phyloP scores from a whole-genome alignment of 306 rosid genomes.

The Casuarina equisetifolia region DNA sequence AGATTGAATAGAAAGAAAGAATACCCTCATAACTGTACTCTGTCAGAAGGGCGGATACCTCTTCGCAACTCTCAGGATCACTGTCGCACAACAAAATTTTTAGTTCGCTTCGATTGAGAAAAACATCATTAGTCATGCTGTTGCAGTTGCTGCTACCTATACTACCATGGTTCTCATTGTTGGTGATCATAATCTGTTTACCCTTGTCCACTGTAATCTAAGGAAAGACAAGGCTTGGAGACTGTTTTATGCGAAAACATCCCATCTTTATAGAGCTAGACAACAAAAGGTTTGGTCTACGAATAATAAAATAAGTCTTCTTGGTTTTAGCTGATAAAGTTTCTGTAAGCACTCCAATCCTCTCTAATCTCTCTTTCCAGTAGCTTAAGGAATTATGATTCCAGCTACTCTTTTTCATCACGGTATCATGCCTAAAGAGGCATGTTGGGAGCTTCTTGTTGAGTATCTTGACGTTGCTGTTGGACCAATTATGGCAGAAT shows the following conservation, averaged over 20 bases:
- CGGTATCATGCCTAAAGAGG: not conserved
- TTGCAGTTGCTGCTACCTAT: not conserved
- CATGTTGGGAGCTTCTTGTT: no score
- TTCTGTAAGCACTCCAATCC: not conserved
- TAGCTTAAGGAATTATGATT: not conserved
- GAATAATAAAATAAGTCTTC: no score
- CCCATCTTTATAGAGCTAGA: not conserved
- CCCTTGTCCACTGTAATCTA: not conserved
- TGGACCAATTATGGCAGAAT: no score
- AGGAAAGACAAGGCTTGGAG: not conserved
- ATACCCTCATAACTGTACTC: conserved; percentile 24
- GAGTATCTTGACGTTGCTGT: no score
- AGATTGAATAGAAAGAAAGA: not conserved
- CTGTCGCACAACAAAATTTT: conserved; percentile 21
- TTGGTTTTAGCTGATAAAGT: no score
- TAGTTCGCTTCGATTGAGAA: not conserved
- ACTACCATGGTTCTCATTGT: not conserved
- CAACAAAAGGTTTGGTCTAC: not conserved
- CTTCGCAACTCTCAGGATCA: conserved; percentile 22
- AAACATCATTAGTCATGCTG: not conserved
- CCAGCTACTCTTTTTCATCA: not conserved
- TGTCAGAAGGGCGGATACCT: conserved; percentile 18
- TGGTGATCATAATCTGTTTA: not conserved
- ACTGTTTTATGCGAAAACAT: not conserved
- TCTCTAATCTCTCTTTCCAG: not conserved